phyloP scores from a whole-genome alignment of 768 basidiomycete genomes.

The Lactifluus echinatus region DNA sequence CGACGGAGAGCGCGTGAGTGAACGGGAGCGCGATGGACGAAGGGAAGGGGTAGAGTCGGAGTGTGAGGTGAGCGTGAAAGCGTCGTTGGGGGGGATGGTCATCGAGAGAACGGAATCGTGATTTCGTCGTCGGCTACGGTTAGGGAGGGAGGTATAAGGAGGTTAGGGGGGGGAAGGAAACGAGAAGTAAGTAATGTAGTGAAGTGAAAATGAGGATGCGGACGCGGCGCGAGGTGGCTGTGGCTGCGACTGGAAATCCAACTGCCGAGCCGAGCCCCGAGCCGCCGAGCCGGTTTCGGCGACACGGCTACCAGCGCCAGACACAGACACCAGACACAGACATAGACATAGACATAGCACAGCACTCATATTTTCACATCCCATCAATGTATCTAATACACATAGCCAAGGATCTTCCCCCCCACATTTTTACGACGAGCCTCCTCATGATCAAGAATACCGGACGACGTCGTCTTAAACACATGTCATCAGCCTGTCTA shows the following conservation, averaged over 20 bases:
- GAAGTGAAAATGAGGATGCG: neutral
- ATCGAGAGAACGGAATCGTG: neutral
- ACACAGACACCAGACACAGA: too few relatives aligned
- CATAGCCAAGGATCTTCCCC: conserved; percentile 90
- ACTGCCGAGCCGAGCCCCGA: too few relatives aligned
- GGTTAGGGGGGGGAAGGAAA: neutral
- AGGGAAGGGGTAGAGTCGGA: conserved; percentile 18
- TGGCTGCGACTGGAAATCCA: too few relatives aligned
- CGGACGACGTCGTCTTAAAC: conserved; percentile 85
- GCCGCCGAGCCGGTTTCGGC: neutral
- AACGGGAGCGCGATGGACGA: conserved; percentile 20
- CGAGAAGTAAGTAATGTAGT: neutral
- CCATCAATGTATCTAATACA: conserved; percentile 64
- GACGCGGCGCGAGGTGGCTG: neutral
- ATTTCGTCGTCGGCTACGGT: neutral
- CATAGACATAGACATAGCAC: too few relatives aligned
- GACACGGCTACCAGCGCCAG: neutral
- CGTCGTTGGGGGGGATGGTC: conserved; percentile 20
- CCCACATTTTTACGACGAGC: conserved; percentile 97
- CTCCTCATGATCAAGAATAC: conserved; percentile 98
- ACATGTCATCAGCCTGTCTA: neutral
- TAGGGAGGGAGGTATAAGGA: neutral
- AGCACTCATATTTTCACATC: too few relatives aligned
- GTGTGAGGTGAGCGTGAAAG: conserved; percentile 19
- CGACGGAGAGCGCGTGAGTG: conserved; percentile 20